These are phyloP conservation scores for Dothiorella sarmentorum DNA, from an alignment of 2,329 filamentous ascomycete genomes.

Conservation along the genomic window DNA sequence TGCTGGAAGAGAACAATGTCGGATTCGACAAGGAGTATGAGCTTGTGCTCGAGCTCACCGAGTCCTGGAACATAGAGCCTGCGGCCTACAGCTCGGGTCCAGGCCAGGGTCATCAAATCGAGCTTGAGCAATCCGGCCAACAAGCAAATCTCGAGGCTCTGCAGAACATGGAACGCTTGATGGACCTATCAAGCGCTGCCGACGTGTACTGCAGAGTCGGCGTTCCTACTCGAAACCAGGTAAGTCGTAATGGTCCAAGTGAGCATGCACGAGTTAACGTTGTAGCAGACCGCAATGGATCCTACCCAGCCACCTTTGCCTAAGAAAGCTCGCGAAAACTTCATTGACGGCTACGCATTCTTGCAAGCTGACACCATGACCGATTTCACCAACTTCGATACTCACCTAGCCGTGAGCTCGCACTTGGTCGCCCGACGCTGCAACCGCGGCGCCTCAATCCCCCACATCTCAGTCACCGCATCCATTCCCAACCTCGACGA, in stretches of 20 bases:
- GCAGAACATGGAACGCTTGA: conserved; percentile 40
- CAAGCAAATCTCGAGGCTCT: not conserved
- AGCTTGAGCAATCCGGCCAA: not conserved
- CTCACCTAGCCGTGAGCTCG: conserved; percentile 34
- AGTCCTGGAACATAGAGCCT: conserved; percentile 55
- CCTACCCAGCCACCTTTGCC: conserved; percentile 58
- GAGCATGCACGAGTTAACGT: not conserved
- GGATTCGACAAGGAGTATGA: conserved; percentile 57
- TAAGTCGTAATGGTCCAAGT: not conserved
- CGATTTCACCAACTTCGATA: conserved; percentile 44
- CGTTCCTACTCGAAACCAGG: conserved; percentile 32
- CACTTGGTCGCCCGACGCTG: conserved; percentile 22
- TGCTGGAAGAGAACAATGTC: conserved; percentile 37
- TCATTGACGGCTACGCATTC: conserved; percentile 52
- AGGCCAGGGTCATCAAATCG: not conserved
- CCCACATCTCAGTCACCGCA: not conserved
- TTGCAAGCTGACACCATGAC: conserved; percentile 50
- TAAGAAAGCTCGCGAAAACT: conserved; percentile 53
- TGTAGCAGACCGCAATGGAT: conserved; percentile 48
- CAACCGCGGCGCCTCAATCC: not conserved
- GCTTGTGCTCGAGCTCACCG: conserved; percentile 61
- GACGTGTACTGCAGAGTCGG: conserved; percentile 55
- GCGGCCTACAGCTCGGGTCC: conserved; percentile 23
- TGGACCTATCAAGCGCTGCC: conserved; percentile 58
- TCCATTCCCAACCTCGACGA: not conserved